Evolutionary conservation across 1,284 basidiomycete species (phyloP), one percentile per base, ranked within the genome.

Genomic region (Heterobasidion occidentale): DNA sequence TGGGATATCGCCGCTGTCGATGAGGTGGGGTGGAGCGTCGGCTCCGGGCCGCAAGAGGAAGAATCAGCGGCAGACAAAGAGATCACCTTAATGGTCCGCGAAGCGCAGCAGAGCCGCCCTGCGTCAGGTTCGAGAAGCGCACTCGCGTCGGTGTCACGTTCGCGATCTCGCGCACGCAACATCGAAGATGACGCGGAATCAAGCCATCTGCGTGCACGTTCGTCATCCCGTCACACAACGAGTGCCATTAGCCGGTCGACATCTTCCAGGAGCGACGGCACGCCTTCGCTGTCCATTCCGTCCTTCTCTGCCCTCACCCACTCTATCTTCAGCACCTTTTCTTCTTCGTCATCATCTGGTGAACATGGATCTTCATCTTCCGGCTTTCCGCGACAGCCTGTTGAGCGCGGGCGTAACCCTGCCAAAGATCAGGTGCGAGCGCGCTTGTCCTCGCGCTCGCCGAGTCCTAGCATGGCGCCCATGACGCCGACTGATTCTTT

Each of bases 1-100:
- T 94, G 91, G 92, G 83, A 81, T 9, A 84, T 93, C 54, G 75
- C 76, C 1, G 81, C 82, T 71, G 82, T 94, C 19, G 85, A 87
- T 59, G 83, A 88, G 53, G 79, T 84, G 9, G 87, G 87, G 12
- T 94, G 92, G 81, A 82, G 89, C 35, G 79, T 88, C 36, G 91
- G 90, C 27, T 27, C 27, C 27, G 27, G 27, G 27, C 27, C 27
- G 27, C 27, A 77, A 76, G 51, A 78, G 73, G 34, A 80, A 83
- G 58, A 72, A 75, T 48, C 59, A 63, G 36, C 53, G 47, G 53
- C 56, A 33, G 60, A 55, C 34, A 56, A 56, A 46, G 57, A 61
- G 46, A 51, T 57, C 35, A 55, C 55, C 36, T 51, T 46, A 34
- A 57, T 62, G 48, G 60, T 55, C 7, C 46, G 50, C 34, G 61